phyloP scores from a whole-genome alignment of 495 filamentous ascomycete species.

The Penicillium canescens region DNA sequence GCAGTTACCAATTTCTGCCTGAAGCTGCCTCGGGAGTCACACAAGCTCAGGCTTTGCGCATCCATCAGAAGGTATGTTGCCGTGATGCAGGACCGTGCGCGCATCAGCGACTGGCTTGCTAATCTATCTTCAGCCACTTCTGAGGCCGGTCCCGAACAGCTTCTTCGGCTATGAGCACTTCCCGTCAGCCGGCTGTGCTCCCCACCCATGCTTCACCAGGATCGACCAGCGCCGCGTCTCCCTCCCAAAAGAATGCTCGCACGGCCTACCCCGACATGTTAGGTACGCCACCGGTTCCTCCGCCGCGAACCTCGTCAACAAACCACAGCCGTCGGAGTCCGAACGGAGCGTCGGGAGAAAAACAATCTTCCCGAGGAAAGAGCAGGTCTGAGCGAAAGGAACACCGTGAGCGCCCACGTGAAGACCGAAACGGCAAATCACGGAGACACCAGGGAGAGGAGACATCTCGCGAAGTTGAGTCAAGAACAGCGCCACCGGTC shows the following conservation, averaged over 20 bases:
- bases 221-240: conserved; percentile 29
- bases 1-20: conserved; percentile 3
- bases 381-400: conserved; percentile 32
- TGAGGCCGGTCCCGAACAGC: conserved; percentile 32
- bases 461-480: conserved; percentile 19
- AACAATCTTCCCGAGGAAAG: conserved; percentile 35
- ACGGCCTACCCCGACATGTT: conserved; percentile 39
- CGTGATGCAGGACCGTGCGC: conserved; percentile 6
- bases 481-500: conserved; percentile 15
- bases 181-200: conserved; percentile 35
- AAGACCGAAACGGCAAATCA: conserved; percentile 37
- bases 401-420: conserved; percentile 30
- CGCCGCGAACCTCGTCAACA: conserved; percentile 46
- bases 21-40: conserved; percentile 13
- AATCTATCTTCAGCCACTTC: conserved; percentile 30
- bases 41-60: conserved; percentile 14
- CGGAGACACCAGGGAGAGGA: conserved; percentile 35
- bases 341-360: conserved; percentile 30
- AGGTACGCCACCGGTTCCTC: conserved; percentile 42
- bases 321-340: conserved; percentile 41
- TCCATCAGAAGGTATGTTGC: conserved; percentile 23
- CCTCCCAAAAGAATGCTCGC: conserved; percentile 35
- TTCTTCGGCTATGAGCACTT: conserved; percentile 48
- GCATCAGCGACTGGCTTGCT: conserved; percentile 16
- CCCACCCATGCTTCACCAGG: conserved; percentile 34